Evolutionary conservation across 768 basidiomycete genomes (phyloP), one percentile per base, ranked within the genome.

Genomic region (Lepiota venenata): DNA sequence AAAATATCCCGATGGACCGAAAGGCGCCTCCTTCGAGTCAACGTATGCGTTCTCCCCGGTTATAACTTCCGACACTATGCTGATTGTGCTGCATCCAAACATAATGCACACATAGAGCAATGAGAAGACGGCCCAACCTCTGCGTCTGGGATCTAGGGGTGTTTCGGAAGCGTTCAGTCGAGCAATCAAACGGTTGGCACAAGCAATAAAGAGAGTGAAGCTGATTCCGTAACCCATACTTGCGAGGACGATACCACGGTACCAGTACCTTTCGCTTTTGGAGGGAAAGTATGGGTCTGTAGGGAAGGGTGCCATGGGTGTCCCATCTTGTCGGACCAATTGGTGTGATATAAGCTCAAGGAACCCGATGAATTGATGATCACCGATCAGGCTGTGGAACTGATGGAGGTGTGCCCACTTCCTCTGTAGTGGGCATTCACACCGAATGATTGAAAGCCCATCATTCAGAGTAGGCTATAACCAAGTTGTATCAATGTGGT

Each of bases 211-310:
- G 49, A 50, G 49, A 40, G 27, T 8, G 48, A 50, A 7, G 20
- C 49, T 40, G 16, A 50, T 50, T 15, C 49, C 49, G 22, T 45
- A 45, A 25, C 43, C 9, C 10, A 45, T 45, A 14, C 43, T 45
- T 25, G 43, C 11, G 22, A 45, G 43, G 43, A 45, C 27, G 22
- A 45, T 45, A 4, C 43, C 43, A 22, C 43, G 49, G 29, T 40
- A 41, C 38, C 49, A 50, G 10, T 50, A 41, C 22, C 49, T 50
- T n/a, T 50, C 49, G 22, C 49, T 50, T 10, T 27, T 38, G 15
- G 16, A 8, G 14, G 21, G 10, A 15, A 50, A 50, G 8, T 9
- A 8, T 6, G 20, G 39, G 22, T 40, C 39, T 21, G 22, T 27
- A 10, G 37, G 37, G 38, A 15, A 29, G 21, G 38, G 49, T 6